Conservation (phyloP, 192 early-diverging fungal genomes). For the Chytriomyces confervae region DNA sequence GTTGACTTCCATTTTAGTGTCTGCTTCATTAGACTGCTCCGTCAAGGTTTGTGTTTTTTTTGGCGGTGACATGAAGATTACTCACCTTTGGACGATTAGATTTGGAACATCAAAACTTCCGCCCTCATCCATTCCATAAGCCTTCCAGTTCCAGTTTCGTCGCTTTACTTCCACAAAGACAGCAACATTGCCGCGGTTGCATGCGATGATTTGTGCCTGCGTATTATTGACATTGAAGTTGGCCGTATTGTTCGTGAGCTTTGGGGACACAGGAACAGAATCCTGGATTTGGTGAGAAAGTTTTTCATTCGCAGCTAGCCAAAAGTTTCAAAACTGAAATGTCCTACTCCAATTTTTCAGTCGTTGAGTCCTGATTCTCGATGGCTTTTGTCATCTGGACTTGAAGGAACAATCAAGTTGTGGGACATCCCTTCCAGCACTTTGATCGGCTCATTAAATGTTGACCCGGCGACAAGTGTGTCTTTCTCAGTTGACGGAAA, state of each 20-base stretch:
- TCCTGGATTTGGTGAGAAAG: conserved; percentile 79
- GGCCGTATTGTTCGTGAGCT: conserved; percentile 85
- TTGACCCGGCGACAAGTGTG: conserved; percentile 78
- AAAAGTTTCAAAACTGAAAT: conserved; percentile 17
- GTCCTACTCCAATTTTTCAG: conserved; percentile 40
- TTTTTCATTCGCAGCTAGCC: conserved; percentile 27
- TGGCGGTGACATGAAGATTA: neutral
- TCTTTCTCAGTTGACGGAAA: conserved; percentile 91
- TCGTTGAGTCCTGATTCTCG: conserved; percentile 91
- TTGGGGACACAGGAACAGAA: conserved; percentile 82
- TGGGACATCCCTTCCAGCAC: conserved; percentile 96
- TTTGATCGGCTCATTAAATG: conserved; percentile 83
- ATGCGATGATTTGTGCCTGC: conserved; percentile 87
- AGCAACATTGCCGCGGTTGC: conserved; percentile 79
- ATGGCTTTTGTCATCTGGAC: conserved; percentile 81
- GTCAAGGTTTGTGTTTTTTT: conserved; percentile 64
- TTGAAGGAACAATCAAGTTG: conserved; percentile 88
- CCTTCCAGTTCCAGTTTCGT: conserved; percentile 69
- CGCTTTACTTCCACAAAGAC: conserved; percentile 69
- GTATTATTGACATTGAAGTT: conserved; percentile 87
- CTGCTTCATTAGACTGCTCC: conserved; percentile 79
- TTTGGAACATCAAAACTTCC: conserved; percentile 85
- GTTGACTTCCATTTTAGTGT: conserved; percentile 74
- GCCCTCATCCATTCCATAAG: conserved; percentile 66
- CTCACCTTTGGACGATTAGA: conserved; percentile 34